Percentiles rank a stretch among this genome's conserved stretches.
Evolutionary conservation across 768 basidiomycete species (phyloP).

Genomic region (Lactarius hengduanensis): DNA sequence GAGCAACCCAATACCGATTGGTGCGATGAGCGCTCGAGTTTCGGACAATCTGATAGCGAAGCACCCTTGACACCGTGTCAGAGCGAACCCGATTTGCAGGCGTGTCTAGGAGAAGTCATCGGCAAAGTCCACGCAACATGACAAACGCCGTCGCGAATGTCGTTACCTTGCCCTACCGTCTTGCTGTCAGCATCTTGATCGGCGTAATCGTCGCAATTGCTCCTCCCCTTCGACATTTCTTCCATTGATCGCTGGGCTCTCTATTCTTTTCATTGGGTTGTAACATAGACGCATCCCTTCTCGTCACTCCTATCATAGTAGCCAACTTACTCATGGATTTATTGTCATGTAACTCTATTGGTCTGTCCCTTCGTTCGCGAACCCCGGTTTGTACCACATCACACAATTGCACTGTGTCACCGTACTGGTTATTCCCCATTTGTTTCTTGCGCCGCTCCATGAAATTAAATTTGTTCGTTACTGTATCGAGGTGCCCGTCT

Average conservation of each 20-base stretch:
- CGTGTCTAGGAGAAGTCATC: neutral
- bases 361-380: neutral
- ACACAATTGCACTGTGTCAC: neutral
- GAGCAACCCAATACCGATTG: slow-evolving; percentile 13
- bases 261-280: neutral
- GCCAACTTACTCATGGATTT: neutral
- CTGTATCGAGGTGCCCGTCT: neutral
- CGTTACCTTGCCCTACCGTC: slow-evolving; percentile 27
- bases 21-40: slow-evolving; percentile 11
- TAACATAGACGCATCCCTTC: neutral
- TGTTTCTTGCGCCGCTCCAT: neutral
- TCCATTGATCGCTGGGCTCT: neutral
- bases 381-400: too few relatives aligned
- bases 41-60: slow-evolving; percentile 18
- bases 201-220: slow-evolving; percentile 24
- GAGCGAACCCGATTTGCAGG: neutral
- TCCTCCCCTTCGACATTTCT: slow-evolving; percentile 28
- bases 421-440: neutral
- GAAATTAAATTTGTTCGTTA: neutral
- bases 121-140: slow-evolving; percentile 1
- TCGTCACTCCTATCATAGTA: neutral
- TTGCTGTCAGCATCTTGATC: slow-evolving; percentile 12
- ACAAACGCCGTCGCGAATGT: slow-evolving; percentile 17
- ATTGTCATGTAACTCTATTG: neutral
- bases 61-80: neutral